phyloP scores from a whole-genome alignment of 257 asterid genomes.

The Fraxinus cuspidata region DNA sequence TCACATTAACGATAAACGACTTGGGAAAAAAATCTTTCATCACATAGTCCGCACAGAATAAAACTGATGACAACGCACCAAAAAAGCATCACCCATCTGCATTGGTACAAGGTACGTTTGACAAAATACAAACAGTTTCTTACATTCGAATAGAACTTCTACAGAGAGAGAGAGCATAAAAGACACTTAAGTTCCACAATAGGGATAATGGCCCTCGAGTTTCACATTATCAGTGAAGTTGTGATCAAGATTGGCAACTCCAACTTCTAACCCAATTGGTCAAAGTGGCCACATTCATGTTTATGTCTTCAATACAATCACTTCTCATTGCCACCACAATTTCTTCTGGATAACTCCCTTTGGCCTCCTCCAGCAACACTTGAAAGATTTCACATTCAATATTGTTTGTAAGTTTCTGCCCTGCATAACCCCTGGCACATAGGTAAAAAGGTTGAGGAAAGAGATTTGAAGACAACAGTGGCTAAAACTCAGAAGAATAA shows the following conservation, averaged over 20 bases:
- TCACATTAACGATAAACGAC: too few species aligned
- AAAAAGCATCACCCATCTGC: background rate
- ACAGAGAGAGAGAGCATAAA: background rate
- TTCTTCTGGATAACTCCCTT: conserved; percentile 77
- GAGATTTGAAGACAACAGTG: background rate
- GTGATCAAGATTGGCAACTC: conserved; percentile 41
- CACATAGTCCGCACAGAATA: background rate
- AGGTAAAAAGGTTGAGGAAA: background rate
- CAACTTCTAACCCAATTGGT: conserved; percentile 68
- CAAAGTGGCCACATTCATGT: conserved; percentile 48
- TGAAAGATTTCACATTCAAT: conserved; percentile 88
- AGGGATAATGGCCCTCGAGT: background rate
- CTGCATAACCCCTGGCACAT: conserved; percentile 71
- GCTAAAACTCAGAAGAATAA: too few species aligned
- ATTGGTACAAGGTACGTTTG: background rate
- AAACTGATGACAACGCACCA: background rate
- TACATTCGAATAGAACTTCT: background rate
- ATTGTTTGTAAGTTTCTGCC: conserved; percentile 76
- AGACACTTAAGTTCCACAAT: background rate
- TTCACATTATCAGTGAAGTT: background rate
- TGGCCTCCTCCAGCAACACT: conserved; percentile 85
- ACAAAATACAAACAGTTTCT: background rate
- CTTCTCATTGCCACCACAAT: conserved; percentile 69
- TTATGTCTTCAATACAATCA: conserved; percentile 62
- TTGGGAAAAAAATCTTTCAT: background rate